Evolutionary conservation across 305 asterid genomes (phyloP).

Genomic region (Fraxinus ornus): DNA sequence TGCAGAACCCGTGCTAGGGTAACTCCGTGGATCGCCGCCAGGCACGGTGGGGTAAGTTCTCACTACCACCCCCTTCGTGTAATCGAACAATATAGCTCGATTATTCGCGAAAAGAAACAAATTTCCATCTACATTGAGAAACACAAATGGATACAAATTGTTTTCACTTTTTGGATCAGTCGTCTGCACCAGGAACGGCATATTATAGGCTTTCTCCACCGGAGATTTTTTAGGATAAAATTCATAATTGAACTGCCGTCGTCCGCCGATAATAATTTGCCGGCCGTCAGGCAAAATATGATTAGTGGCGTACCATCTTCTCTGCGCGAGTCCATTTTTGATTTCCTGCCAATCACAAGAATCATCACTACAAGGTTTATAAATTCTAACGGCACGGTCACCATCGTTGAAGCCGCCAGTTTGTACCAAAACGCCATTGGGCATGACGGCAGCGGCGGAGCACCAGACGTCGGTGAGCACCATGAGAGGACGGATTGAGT

Average conservation of each 20-base stretch:
- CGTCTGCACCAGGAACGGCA: constrained; percentile 41
- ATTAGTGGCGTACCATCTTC: constrained; percentile 61
- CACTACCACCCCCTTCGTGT: constrained; percentile 23
- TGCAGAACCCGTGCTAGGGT: constrained; percentile 55
- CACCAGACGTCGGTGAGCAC: constrained; percentile 64
- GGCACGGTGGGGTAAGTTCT: constrained; percentile 36
- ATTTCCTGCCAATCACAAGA: constrained; percentile 55
- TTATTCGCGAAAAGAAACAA: constrained; percentile 48
- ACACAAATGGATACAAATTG: constrained; percentile 52
- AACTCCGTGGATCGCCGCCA: constrained; percentile 44
- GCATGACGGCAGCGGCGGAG: constrained; percentile 49
- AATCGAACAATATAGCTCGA: constrained; percentile 40
- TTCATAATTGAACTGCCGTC: constrained; percentile 45
- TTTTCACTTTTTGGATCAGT: constrained; percentile 39
- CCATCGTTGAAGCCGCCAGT: constrained; percentile 63
- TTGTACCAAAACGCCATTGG: constrained; percentile 42
- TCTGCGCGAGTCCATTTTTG: constrained; percentile 21
- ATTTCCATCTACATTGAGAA: constrained; percentile 40
- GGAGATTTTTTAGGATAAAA: constrained; percentile 36
- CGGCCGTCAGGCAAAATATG: constrained; percentile 48
- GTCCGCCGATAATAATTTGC: constrained; percentile 49
- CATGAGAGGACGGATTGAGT: constrained; percentile 49
- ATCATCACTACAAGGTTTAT: constrained; percentile 29
- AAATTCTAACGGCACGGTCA: constrained; percentile 39
- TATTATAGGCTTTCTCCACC: constrained; percentile 14